Evolutionary conservation across 352 stramenopile species (phyloP).

Genomic region (Pythium folliculosum): DNA sequence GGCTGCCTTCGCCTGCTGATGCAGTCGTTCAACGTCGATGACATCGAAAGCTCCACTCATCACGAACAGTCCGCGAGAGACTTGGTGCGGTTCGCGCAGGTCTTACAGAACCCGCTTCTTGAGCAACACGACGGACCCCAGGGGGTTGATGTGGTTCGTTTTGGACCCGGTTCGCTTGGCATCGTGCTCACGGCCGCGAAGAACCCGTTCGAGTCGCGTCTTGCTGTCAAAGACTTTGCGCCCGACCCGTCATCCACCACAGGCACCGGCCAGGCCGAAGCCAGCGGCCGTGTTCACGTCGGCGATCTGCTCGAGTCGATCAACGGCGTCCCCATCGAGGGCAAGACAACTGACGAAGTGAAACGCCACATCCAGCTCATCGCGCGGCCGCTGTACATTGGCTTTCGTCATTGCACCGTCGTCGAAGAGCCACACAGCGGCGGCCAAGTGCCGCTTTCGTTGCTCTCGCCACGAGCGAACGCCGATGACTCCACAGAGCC

Average conservation of each 20-base stretch:
- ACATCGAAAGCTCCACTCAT: slow-evolving; percentile 12
- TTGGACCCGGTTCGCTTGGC: slow-evolving; percentile 61
- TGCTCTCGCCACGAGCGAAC: slow-evolving; percentile 20
- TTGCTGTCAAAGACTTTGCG: slow-evolving; percentile 81
- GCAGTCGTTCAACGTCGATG: slow-evolving; percentile 46
- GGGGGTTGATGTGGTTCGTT: slow-evolving; percentile 61
- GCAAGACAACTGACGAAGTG: slow-evolving; percentile 76
- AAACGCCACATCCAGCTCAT: slow-evolving; percentile 79
- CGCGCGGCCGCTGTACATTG: slow-evolving; percentile 64
- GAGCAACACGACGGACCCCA: slow-evolving; percentile 35
- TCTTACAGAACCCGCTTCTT: slow-evolving; percentile 62
- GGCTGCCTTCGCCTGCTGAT: slow-evolving; percentile 77
- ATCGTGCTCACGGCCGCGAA: slow-evolving; percentile 66
- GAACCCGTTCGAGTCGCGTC: slow-evolving; percentile 44
- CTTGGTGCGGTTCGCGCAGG: slow-evolving; percentile 50
- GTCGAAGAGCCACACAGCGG: slow-evolving; percentile 17
- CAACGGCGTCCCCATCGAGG: slow-evolving; percentile 73
- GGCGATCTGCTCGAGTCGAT: slow-evolving; percentile 80
- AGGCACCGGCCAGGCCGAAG: slow-evolving; percentile 57
- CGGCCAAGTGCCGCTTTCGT: slow-evolving; percentile 21
- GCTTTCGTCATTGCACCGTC: slow-evolving; percentile 54
- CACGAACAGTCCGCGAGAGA: slow-evolving; percentile 28
- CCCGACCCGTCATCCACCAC: slow-evolving; percentile 34
- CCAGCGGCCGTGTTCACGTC: slow-evolving; percentile 57
- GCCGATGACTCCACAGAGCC: neutral